Evolutionary conservation across 2,329 filamentous ascomycete genomes (phyloP).

Genomic region (Xylaria sp.): DNA sequence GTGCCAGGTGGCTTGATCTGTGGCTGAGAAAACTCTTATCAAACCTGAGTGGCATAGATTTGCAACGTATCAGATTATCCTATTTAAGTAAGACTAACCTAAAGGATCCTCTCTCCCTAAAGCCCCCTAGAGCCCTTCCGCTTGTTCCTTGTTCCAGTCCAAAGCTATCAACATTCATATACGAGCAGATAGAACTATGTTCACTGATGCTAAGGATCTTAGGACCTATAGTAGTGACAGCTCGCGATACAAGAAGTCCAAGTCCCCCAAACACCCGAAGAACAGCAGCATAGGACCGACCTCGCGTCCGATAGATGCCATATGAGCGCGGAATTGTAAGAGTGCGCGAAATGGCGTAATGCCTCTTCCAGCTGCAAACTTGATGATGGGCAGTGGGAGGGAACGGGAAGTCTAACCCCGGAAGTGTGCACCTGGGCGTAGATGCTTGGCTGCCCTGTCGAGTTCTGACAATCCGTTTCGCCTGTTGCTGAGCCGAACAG

Average conservation of each 20-base stretch:
- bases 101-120: too few species aligned
- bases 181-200: too few species aligned
- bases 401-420: neutral
- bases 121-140: too few species aligned
- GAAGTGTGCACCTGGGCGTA: neutral
- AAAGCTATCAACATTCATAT: too few species aligned
- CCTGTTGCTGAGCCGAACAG: neutral
- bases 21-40: too few species aligned
- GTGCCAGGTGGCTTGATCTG: too few species aligned
- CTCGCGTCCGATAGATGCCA: neutral
- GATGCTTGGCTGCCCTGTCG: neutral
- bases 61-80: too few species aligned
- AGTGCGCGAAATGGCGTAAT: conserved; percentile 10
- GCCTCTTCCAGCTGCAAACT: conserved; percentile 1
- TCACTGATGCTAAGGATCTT: too few species aligned
- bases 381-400: neutral
- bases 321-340: conserved; percentile 5
- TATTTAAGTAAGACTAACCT: too few species aligned
- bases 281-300: conserved; percentile 8
- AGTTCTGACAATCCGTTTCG: neutral
- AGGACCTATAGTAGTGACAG: too few species aligned
- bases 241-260: conserved; percentile 3
- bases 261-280: conserved; percentile 2
- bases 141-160: too few species aligned
- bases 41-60: too few species aligned